phyloP scores from a whole-genome alignment of 192 early-diverging fungal species.

The Linnemannia zychae region DNA sequence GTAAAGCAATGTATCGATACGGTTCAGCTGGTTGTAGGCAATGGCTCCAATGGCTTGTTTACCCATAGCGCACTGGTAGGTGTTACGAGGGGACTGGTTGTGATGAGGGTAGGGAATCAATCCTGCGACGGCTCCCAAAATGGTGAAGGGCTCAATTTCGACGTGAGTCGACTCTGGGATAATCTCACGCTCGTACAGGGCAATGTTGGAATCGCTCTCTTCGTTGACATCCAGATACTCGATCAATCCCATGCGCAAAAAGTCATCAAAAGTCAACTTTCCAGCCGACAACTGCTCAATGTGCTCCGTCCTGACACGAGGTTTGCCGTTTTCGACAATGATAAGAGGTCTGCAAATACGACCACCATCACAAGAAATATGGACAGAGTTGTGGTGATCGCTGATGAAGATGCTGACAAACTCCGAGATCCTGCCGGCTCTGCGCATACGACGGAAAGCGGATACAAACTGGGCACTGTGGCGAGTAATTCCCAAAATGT shows the following conservation, averaged over 20 bases:
- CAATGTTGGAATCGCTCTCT: constrained; percentile 96
- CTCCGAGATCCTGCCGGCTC: constrained; percentile 89
- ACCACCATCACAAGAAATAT: constrained; percentile 94
- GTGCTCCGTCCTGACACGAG: constrained; percentile 74
- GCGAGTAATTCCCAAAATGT: constrained; percentile 91
- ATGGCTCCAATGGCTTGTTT: constrained; percentile 99
- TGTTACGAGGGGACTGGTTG: constrained; percentile 98
- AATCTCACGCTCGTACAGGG: constrained; percentile 90
- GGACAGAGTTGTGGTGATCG: constrained; percentile 85
- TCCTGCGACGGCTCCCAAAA: constrained; percentile 97
- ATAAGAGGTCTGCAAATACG: constrained; percentile 97
- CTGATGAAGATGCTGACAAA: constrained; percentile 94
- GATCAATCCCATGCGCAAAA: constrained; percentile 89
- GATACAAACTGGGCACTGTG: constrained; percentile 87
- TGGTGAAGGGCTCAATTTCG: constrained; percentile 96
- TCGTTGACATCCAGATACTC: constrained; percentile 99
- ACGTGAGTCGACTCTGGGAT: constrained; percentile 91
- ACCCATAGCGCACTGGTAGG: constrained; percentile 99
- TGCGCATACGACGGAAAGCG: constrained; percentile 87
- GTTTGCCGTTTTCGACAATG: constrained; percentile 87
- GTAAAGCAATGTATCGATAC: constrained; percentile 96
- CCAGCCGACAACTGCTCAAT: constrained; percentile 66
- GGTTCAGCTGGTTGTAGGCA: constrained; percentile 93
- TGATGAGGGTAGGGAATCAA: constrained; percentile 99
- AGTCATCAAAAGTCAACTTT: constrained; percentile 88